These are phyloP conservation scores for Blastocystis sp. DNA, from an alignment of 352 stramenopile species.

Conservation along the genomic window DNA sequence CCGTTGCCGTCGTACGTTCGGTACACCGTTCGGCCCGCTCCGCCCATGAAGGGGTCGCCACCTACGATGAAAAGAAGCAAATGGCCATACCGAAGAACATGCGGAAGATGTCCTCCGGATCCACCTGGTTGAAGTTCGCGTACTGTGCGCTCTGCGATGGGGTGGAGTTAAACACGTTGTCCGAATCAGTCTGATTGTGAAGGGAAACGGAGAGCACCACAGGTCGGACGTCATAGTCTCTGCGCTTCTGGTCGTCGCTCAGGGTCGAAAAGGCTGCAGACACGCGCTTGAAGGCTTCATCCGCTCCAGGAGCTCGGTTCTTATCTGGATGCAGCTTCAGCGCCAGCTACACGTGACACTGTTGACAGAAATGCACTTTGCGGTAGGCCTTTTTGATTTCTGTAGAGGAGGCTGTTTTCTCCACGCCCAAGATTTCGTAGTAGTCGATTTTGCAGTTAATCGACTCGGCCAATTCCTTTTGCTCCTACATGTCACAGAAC, in stretches of 20 bases:
- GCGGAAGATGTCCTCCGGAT: constrained; percentile 38
- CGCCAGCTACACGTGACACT: constrained; percentile 75
- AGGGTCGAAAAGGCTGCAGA: constrained; percentile 87
- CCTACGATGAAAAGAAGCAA: neutral
- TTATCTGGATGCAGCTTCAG: constrained; percentile 85
- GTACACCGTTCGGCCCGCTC: constrained; percentile 10
- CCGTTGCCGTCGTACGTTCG: constrained; percentile 16
- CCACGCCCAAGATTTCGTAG: constrained; percentile 82
- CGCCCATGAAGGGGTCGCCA: constrained; percentile 11
- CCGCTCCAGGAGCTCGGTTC: constrained; percentile 90
- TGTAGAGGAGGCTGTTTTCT: constrained; percentile 77
- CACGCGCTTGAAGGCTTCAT: constrained; percentile 93
- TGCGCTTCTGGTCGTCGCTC: constrained; percentile 82
- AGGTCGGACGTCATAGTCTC: constrained; percentile 79
- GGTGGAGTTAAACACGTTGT: neutral
- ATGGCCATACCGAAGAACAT: constrained; percentile 34
- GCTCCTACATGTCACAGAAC: constrained; percentile 20
- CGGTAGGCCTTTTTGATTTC: constrained; percentile 86
- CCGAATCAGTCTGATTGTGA: neutral
- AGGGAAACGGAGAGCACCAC: neutral
- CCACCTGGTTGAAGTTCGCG: neutral
- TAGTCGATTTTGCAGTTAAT: constrained; percentile 83
- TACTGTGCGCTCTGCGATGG: neutral
- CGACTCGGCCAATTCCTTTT: constrained; percentile 78
- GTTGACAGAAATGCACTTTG: constrained; percentile 74